Evolutionary conservation across 176 grass and related monocot species (phyloP).

Genomic region (Zoysia japonica): DNA sequence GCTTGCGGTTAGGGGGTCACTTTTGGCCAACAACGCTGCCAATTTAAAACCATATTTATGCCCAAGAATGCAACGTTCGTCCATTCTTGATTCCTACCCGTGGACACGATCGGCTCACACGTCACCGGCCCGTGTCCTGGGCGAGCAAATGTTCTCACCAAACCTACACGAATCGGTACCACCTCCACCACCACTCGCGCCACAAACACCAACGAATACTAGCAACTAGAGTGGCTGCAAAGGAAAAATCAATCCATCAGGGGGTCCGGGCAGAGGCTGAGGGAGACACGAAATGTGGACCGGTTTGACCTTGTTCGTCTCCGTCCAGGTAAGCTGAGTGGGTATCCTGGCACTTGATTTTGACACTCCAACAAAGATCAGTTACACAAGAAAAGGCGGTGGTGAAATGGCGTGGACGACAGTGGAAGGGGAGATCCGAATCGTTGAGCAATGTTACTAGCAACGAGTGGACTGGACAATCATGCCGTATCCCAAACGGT

Average conservation of each 20-base stretch:
- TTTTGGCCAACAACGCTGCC: conserved; percentile 54
- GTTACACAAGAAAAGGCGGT: not conserved
- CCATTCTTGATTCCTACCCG: conserved; percentile 6
- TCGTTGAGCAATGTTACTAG: conserved; percentile 1
- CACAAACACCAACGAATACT: not conserved
- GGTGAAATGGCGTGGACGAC: conserved; percentile 22
- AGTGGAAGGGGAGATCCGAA: conserved; percentile 11
- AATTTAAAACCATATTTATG: conserved; percentile 23
- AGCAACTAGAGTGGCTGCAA: not conserved
- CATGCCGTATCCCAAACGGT: not conserved
- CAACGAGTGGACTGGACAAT: not conserved
- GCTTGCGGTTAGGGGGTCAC: conserved; percentile 63
- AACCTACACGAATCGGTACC: conserved; percentile 3
- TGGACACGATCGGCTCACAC: conserved; percentile 15
- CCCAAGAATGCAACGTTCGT: conserved; percentile 10
- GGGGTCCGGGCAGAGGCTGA: not conserved
- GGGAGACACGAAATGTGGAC: conserved; percentile 26
- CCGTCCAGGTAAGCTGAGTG: not conserved
- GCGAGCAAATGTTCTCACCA: conserved; percentile 31
- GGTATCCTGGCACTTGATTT: conserved; percentile 5
- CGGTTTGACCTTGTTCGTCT: conserved; percentile 6
- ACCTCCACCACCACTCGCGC: not conserved
- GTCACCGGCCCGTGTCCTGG: not conserved
- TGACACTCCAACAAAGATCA: conserved; percentile 35
- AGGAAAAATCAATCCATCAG: not conserved